A percentile compares a stretch with the other conserved stretches of the same genome.
These are phyloP conservation scores for Acanthamoeba castellanii DNA, from an alignment of 208 protist genomes.

Conservation along the genomic window DNA sequence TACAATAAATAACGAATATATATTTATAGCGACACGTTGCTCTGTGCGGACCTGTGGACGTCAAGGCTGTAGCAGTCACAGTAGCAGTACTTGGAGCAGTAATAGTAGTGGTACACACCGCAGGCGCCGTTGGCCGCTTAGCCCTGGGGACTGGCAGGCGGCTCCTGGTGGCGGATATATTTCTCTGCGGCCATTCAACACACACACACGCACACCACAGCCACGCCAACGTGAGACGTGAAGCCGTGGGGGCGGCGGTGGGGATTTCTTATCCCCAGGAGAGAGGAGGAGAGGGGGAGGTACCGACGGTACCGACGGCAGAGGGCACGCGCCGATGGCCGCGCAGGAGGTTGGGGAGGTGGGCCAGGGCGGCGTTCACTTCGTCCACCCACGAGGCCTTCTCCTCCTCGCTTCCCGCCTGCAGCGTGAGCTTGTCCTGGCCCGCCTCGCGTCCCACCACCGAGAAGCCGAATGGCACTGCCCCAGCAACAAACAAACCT, in stretches of 20 bases:
- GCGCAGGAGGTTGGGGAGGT: not conserved
- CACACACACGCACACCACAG: not conserved
- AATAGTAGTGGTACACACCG: too few species aligned
- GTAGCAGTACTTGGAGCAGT: too few species aligned
- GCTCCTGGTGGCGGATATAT: constrained; percentile 2
- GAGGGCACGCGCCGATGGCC: not conserved
- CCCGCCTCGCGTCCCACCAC: not conserved
- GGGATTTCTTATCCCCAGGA: too few species aligned
- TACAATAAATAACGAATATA: too few species aligned
- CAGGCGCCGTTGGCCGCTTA: not conserved
- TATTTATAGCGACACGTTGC: too few species aligned
- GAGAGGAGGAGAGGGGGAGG: not conserved
- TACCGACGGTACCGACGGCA: not conserved
- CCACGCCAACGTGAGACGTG: not conserved
- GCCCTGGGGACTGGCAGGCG: not conserved
- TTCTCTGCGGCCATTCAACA: not conserved
- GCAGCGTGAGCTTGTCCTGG: constrained; percentile 1
- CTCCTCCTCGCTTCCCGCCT: not conserved
- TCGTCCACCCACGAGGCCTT: not conserved
- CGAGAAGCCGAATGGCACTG: not conserved
- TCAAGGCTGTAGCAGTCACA: too few species aligned
- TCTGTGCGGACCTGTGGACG: too few species aligned
- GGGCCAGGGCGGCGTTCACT: not conserved
- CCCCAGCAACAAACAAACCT: too few species aligned
- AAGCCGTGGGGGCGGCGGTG: too few species aligned